Evolutionary conservation across 805 yeast species (phyloP).

Genomic region (Monosporozyma aerobia): DNA sequence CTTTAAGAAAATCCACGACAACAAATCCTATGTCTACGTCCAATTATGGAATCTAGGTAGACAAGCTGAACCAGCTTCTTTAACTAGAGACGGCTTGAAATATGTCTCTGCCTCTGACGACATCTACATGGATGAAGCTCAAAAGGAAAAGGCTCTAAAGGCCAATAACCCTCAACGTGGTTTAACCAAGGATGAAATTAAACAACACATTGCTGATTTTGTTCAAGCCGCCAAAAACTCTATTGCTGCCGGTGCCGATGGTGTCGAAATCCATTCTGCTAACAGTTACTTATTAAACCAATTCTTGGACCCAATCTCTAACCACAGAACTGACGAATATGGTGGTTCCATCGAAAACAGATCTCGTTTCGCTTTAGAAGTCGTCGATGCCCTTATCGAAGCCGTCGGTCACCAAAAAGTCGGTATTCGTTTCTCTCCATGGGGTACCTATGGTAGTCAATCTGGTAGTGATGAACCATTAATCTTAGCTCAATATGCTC

Average conservation of each 20-base stretch:
- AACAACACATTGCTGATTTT: conserved; percentile 35
- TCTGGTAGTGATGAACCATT: conserved; percentile 31
- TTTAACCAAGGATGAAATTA: conserved; percentile 30
- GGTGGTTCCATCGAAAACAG: conserved; percentile 48
- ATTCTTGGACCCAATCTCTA: conserved; percentile 41
- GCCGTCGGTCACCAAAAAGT: conserved; percentile 44
- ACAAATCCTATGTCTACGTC: conserved; percentile 36
- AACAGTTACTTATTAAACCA: conserved; percentile 55
- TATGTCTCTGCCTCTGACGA: conserved; percentile 35
- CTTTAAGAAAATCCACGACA: conserved; percentile 40
- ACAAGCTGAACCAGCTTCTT: conserved; percentile 33
- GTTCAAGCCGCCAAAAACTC: conserved; percentile 38
- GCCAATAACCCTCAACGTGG: conserved; percentile 28
- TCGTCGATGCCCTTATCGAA: conserved; percentile 41
- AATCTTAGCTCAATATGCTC: conserved; percentile 33
- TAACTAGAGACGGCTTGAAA: conserved; percentile 31
- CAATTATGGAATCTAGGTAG: conserved; percentile 47
- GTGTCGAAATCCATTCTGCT: conserved; percentile 60
- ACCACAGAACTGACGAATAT: conserved; percentile 43
- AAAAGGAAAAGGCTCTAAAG: conserved; percentile 29
- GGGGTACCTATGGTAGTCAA: conserved; percentile 33
- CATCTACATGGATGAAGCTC: conserved; percentile 29
- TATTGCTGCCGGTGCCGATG: conserved; percentile 40
- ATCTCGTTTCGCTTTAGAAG: conserved; percentile 37
- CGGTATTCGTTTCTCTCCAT: conserved; percentile 44